These are phyloP conservation scores for Orbilia blumenaviensis DNA, from an alignment of 2,329 filamentous ascomycete species.

Conservation along the genomic window DNA sequence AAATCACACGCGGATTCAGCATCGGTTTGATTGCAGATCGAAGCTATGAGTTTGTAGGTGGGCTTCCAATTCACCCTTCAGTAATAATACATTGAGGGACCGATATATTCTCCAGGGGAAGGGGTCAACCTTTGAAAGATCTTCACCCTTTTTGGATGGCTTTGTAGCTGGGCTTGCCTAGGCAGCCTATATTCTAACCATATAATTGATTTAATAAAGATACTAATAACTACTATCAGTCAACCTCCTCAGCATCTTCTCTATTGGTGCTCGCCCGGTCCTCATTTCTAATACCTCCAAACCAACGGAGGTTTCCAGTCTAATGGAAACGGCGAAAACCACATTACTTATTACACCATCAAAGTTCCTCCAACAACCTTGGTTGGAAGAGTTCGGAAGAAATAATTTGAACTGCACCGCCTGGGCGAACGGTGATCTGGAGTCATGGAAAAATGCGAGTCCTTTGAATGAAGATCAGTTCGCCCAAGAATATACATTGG, in stretches of 20 bases:
- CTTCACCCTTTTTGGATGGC: too few species aligned
- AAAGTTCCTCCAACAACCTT: not conserved
- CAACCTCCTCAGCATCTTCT: conserved; percentile 27
- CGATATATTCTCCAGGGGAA: too few species aligned
- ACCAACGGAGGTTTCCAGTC: conserved; percentile 5
- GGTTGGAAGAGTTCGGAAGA: not conserved
- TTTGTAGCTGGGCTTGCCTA: too few species aligned
- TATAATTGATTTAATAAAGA: too few species aligned
- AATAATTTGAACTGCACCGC: not conserved
- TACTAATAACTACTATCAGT: conserved; percentile 22
- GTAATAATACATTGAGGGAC: too few species aligned
- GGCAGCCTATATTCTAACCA: too few species aligned
- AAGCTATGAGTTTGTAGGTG: conserved; percentile 54
- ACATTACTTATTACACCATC: conserved; percentile 4
- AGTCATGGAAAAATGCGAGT: not conserved
- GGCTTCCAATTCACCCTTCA: conserved; percentile 20
- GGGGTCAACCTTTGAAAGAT: too few species aligned
- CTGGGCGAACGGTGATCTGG: not conserved
- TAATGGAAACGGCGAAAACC: conserved; percentile 10
- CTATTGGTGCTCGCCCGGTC: conserved; percentile 28
- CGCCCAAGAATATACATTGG: not conserved
- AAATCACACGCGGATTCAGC: not conserved
- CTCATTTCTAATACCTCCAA: conserved; percentile 29
- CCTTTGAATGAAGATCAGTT: not conserved
- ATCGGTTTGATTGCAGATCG: conserved; percentile 39